Percentiles rank a stretch among this genome's conserved stretches.
phyloP scores from a whole-genome alignment of 1,284 basidiomycete genomes.

The Fomitopsis pinicola region DNA sequence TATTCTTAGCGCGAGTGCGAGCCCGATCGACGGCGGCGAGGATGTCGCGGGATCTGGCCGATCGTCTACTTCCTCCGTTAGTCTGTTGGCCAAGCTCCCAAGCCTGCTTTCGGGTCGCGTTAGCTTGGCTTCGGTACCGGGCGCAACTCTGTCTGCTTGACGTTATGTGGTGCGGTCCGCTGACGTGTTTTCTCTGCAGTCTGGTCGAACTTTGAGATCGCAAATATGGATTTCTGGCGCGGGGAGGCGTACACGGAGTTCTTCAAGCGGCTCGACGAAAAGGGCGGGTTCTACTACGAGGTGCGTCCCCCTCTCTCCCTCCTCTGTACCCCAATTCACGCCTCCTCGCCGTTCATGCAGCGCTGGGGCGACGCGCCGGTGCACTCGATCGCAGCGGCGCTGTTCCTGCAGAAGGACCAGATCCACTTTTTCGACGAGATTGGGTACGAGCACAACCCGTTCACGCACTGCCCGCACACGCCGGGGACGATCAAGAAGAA shows the following conservation, averaged over 20 bases:
- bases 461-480: slow-evolving; percentile 46
- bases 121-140: neutral
- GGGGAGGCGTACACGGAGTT: slow-evolving; percentile 64
- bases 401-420: slow-evolving; percentile 58
- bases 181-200: slow-evolving; percentile 31
- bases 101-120: too few species aligned
- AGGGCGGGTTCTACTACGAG: slow-evolving; percentile 81
- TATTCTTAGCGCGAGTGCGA: neutral
- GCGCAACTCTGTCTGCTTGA: neutral
- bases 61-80: neutral
- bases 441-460: slow-evolving; percentile 51
- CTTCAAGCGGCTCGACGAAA: slow-evolving; percentile 68
- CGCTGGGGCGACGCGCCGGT: slow-evolving; percentile 82
- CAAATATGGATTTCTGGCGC: slow-evolving; percentile 56
- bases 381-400: slow-evolving; percentile 67
- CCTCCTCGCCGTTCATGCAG: slow-evolving; percentile 19
- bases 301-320: slow-evolving; percentile 24
- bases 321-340: neutral
- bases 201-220: slow-evolving; percentile 82
- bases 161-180: neutral
- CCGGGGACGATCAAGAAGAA: slow-evolving; percentile 36
- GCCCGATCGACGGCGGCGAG: neutral
- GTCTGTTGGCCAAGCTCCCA: neutral
- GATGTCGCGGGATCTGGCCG: neutral
- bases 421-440: slow-evolving; percentile 70